phyloP scores from a whole-genome alignment of 495 filamentous ascomycete species.

The Viridothelium virens region DNA sequence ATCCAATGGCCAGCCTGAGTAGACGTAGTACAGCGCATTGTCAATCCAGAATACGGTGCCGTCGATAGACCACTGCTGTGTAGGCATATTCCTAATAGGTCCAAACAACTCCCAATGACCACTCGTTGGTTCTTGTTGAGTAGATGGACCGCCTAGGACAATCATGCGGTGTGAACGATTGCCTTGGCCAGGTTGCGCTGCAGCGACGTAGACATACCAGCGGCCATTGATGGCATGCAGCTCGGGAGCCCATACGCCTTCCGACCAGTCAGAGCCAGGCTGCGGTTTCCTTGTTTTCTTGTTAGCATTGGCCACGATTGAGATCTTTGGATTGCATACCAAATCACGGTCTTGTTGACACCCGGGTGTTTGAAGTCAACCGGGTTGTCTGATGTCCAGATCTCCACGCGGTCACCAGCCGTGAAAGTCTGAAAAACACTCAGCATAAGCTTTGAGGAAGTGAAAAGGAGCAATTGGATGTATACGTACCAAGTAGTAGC shows the following conservation, averaged over 20 bases:
- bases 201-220: slow-evolving; percentile 35
- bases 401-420: slow-evolving; percentile 28
- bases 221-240: slow-evolving; percentile 29
- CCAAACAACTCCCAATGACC: slow-evolving; percentile 29
- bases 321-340: slow-evolving; percentile 13
- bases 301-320: slow-evolving; percentile 2
- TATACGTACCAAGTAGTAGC: slow-evolving; percentile 2
- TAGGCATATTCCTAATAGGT: slow-evolving; percentile 26
- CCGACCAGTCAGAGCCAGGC: slow-evolving; percentile 22
- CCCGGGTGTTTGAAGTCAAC: slow-evolving; percentile 24
- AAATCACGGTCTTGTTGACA: slow-evolving; percentile 23
- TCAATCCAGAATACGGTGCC: slow-evolving; percentile 31
- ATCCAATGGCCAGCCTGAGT: slow-evolving; percentile 33
- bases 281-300: slow-evolving; percentile 20
- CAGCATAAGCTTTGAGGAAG: background rate
- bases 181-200: slow-evolving; percentile 24
- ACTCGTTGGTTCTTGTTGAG: slow-evolving; percentile 16
- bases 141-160: slow-evolving; percentile 30
- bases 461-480: background rate
- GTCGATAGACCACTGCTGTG: slow-evolving; percentile 34
- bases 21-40: slow-evolving; percentile 28
- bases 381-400: slow-evolving; percentile 28
- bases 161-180: slow-evolving; percentile 32
- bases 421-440: slow-evolving; percentile 28
- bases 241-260: slow-evolving; percentile 34